Evolutionary conservation across 306 rosid species (phyloP).

Genomic region (Luffa acutangula): DNA sequence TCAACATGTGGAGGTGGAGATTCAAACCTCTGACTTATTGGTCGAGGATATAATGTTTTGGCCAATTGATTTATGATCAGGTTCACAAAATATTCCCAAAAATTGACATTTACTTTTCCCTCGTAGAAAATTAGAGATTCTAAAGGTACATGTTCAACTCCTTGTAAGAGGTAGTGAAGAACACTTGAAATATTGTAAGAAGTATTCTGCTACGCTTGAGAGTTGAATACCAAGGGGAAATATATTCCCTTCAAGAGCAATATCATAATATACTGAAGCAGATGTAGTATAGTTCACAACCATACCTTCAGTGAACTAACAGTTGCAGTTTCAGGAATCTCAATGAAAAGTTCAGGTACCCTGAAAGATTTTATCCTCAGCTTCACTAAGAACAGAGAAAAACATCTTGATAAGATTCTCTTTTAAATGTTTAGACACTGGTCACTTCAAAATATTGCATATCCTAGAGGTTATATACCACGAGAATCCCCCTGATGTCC

Average conservation of each 20-base stretch:
- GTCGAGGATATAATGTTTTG: too few species aligned
- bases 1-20: too few species aligned
- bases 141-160: background rate
- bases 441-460: slow-evolving; percentile 23
- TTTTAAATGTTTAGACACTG: slow-evolving; percentile 27
- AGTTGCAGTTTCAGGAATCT: slow-evolving; percentile 77
- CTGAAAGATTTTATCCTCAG: slow-evolving; percentile 85
- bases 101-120: background rate
- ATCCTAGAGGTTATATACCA: slow-evolving; percentile 43
- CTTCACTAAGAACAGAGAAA: slow-evolving; percentile 53
- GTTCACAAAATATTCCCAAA: background rate
- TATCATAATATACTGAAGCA: background rate
- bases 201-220: background rate
- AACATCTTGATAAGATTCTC: slow-evolving; percentile 29
- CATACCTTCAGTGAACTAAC: slow-evolving; percentile 81
- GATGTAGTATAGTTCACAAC: background rate
- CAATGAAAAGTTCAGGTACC: slow-evolving; percentile 76
- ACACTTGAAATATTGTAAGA: background rate
- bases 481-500: slow-evolving; percentile 37
- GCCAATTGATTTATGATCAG: too few species aligned
- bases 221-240: background rate
- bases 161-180: background rate
- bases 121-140: background rate
- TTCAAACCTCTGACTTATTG: too few species aligned
- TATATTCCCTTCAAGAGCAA: background rate